Percentiles rank a stretch among this genome's conserved stretches.
Conservation (phyloP, 1,284 basidiomycete species). For the Prillingera fragicola region DNA sequence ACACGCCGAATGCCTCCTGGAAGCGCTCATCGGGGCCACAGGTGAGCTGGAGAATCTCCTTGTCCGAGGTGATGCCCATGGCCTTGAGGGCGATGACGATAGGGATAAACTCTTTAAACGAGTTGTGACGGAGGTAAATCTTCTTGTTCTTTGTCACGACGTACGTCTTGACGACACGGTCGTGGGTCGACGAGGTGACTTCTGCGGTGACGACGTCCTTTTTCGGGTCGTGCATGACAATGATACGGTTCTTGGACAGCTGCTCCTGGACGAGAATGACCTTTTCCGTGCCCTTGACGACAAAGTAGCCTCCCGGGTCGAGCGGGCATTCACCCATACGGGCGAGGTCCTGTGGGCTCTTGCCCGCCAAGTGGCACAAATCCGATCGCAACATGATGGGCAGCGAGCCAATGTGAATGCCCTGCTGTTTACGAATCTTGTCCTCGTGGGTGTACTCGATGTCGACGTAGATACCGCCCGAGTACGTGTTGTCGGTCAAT, state of each 20-base stretch:
- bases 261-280: conserved; percentile 99
- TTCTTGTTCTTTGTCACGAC: conserved; percentile 90
- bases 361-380: conserved; percentile 81
- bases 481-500: conserved; percentile 91
- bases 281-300: conserved; percentile 99
- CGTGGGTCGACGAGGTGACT: conserved; percentile 98
- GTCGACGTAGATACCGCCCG: conserved; percentile 88
- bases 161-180: conserved; percentile 98
- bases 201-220: conserved; percentile 93
- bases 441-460: conserved; percentile 93
- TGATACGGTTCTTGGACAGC: conserved; percentile 97
- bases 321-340: conserved; percentile 94
- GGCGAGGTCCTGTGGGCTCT: conserved; percentile 74
- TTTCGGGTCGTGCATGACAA: conserved; percentile 87
- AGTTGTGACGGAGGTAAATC: conserved; percentile 97
- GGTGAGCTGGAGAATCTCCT: conserved; percentile 91
- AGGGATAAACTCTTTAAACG: conserved; percentile 93
- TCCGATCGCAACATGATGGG: conserved; percentile 97
- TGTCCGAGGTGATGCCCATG: conserved; percentile 93
- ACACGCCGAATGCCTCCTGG: conserved; percentile 81
- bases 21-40: conserved; percentile 89
- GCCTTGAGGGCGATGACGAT: conserved; percentile 96
- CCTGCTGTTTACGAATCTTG: conserved; percentile 74
- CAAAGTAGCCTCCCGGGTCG: conserved; percentile 98
- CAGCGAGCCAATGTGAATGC: conserved; percentile 83